Conservation (phyloP, 441 rosid species). For the Erodium chrysanthum region DNA sequence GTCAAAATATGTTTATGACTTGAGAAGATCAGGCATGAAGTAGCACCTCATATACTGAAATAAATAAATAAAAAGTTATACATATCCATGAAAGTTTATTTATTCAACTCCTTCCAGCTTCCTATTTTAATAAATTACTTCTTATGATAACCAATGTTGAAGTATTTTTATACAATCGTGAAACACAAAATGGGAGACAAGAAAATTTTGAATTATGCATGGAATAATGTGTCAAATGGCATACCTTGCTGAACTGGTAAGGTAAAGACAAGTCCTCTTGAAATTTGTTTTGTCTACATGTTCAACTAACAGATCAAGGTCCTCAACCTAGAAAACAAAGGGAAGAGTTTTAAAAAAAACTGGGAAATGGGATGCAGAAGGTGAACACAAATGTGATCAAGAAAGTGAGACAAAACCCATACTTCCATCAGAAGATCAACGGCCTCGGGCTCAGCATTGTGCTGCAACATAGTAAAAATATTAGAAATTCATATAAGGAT, state of each 20-base stretch:
- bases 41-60: neutral
- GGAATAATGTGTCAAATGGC: conserved; percentile 14
- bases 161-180: neutral
- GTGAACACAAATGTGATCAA: neutral
- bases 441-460: conserved; percentile 98
- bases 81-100: neutral
- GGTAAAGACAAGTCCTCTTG: conserved; percentile 84
- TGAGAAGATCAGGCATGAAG: neutral
- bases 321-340: conserved; percentile 51
- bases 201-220: too few species aligned
- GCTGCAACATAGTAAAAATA: conserved; percentile 38
- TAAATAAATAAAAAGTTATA: neutral
- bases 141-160: neutral
- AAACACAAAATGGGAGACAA: neutral
- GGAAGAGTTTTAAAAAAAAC: neutral
- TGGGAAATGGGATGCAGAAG: neutral
- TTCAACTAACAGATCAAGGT: conserved; percentile 77
- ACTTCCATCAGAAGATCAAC: conserved; percentile 96
- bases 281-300: conserved; percentile 77
- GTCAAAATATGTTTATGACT: conserved; percentile 4
- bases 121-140: neutral
- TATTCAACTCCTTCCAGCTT: too few species aligned
- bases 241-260: conserved; percentile 83
- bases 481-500: neutral
- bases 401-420: neutral